These are phyloP conservation scores for Ehretia macrophylla DNA, from an alignment of 257 asterid species.

Conservation along the genomic window DNA sequence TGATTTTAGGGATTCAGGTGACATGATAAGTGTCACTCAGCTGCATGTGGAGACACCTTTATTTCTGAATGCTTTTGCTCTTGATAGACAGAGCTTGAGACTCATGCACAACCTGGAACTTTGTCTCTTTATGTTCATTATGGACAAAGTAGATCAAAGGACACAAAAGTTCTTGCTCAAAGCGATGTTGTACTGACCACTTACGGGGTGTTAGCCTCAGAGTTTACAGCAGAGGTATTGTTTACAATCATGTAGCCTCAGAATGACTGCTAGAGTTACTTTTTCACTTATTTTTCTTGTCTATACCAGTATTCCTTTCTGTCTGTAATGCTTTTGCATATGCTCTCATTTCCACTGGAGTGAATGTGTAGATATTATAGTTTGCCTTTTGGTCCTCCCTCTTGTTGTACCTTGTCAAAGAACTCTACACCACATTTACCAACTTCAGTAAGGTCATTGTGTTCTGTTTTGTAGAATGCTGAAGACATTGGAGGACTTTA, in stretches of 20 bases:
- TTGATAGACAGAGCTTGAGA: conserved; percentile 79
- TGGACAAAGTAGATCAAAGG: conserved; percentile 90
- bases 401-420: neutral
- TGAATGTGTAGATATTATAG: neutral
- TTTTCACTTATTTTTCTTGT: neutral
- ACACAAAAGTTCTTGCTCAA: conserved; percentile 66
- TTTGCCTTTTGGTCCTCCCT: neutral
- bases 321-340: neutral
- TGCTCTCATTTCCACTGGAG: neutral
- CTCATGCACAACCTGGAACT: conserved; percentile 75
- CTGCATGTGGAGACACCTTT: conserved; percentile 10
- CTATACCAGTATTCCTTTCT: neutral
- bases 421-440: neutral
- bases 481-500: conserved; percentile 77
- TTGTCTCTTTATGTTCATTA: conserved; percentile 81
- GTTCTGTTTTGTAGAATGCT: conserved; percentile 42
- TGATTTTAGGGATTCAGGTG: conserved; percentile 1
- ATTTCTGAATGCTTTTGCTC: conserved; percentile 22
- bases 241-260: conserved; percentile 15
- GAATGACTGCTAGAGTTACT: conserved; percentile 7
- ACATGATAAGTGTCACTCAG: neutral
- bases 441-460: neutral
- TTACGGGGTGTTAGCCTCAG: conserved; percentile 91
- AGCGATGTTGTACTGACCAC: conserved; percentile 86
- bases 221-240: conserved; percentile 74